Evolutionary conservation across 2,329 filamentous ascomycete species (phyloP), one percentile per base, ranked within the genome.

Genomic region (Clonostachys rhizophaga): DNA sequence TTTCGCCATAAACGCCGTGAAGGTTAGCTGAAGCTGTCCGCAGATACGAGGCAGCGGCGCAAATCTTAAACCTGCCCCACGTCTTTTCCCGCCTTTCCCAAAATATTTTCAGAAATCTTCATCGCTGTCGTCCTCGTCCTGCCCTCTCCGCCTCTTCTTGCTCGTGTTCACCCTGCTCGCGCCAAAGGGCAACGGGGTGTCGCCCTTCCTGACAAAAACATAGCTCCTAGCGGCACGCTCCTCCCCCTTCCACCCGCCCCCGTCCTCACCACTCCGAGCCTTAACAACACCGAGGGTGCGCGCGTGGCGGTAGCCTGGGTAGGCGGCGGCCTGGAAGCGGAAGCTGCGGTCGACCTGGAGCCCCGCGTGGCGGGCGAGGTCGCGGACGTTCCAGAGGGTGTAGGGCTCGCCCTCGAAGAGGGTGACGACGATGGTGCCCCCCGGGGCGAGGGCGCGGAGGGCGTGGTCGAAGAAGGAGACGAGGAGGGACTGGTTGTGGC

Each of bases 361-460:
- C 6, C 87, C 88, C 5, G 76, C 75, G 63, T 96, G 89, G 7
- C 92, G 78, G 3, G 81, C 94, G 30, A 99, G 74, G 69, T 96
- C 92, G 35, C 85, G 81, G 24, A 97, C 78, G 69, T 97, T 96
- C 94, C 94, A 99, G 1, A 96, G 77, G 3, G 90, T 92, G 64
- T 99, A 99, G 1, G 94, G 94, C 65, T 95, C 87, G 49, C 87
- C 88, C 65, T 96, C 92, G 64, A 99, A 99, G 10, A 97, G 71
- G 0, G 91, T 95, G 18, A 97, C 83, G 45, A 96, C 68, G 46
- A 96, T 83, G 56, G 79, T 62, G 35, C 83, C 84, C 6, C 75
- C 72, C 1, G 70, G 68, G 5, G 59, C 59, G 33, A 68, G 59
- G 34, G 57, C 58, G 40, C 53, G 46, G 9, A 75, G 64, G 2